A percentile compares a stretch with the other conserved stretches of the same genome.
These are phyloP conservation scores for Komagataella pastoris DNA, from an alignment of 805 yeast species.

Conservation along the genomic window DNA sequence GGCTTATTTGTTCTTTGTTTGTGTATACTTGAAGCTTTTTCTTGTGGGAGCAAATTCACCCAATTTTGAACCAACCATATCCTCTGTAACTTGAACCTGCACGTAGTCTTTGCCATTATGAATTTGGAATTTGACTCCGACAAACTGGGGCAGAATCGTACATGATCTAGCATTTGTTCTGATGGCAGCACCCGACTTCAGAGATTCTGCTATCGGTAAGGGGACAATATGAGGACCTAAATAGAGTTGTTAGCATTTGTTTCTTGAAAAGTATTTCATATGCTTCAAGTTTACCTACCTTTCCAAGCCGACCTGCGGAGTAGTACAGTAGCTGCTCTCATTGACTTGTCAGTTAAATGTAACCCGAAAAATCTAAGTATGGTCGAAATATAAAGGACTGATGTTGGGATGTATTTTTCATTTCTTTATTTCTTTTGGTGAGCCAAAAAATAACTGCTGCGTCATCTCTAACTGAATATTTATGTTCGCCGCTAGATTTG, in stretches of 20 bases:
- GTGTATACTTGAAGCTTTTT: conserved; percentile 74
- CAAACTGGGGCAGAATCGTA: conserved; percentile 90
- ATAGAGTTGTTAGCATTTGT: conserved; percentile 1
- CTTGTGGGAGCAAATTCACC: conserved; percentile 96
- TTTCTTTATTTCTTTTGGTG: neutral
- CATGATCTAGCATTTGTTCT: conserved; percentile 95
- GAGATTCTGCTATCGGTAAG: conserved; percentile 80
- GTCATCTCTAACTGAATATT: neutral
- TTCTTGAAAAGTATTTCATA: neutral
- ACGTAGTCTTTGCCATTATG: conserved; percentile 95
- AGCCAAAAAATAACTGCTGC: neutral
- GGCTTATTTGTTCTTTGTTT: conserved; percentile 45
- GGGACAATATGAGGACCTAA: conserved; percentile 88
- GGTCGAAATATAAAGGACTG: neutral
- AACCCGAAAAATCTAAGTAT: neutral
- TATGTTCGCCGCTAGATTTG: neutral
- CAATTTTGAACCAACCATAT: conserved; percentile 92
- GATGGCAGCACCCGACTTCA: conserved; percentile 69
- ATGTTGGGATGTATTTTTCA: neutral
- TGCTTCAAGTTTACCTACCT: conserved; percentile 16
- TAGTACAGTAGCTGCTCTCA: conserved; percentile 25
- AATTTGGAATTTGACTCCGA: conserved; percentile 86
- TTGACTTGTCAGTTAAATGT: conserved; percentile 6
- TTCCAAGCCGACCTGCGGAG: conserved; percentile 49
- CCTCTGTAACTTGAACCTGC: conserved; percentile 74